A percentile compares a stretch with the other conserved stretches of the same genome.
Conservation (phyloP, 225 moss, liverwort and hornwort genomes). For the Lunularia cruciata region DNA sequence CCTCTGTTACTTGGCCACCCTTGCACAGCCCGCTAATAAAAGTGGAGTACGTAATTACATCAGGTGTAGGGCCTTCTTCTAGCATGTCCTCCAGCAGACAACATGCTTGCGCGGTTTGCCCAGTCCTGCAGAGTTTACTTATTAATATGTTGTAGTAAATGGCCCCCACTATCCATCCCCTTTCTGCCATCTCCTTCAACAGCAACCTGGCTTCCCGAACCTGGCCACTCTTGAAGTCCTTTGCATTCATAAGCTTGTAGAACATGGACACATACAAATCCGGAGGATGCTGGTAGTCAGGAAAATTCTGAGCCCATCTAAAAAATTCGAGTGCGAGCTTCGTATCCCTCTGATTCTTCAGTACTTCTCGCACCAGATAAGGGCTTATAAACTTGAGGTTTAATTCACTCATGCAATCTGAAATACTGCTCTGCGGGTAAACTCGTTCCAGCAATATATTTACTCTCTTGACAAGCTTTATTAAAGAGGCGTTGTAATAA, state of each 20-base stretch:
- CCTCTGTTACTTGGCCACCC: conserved; percentile 51
- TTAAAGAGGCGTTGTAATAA: conserved; percentile 25
- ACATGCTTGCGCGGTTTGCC: conserved; percentile 48
- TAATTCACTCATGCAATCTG: conserved; percentile 31
- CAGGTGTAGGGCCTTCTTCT: conserved; percentile 54
- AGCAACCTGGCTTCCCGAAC: conserved; percentile 43
- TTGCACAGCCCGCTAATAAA: conserved; percentile 72
- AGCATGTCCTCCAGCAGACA: conserved; percentile 62
- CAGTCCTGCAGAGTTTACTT: conserved; percentile 61
- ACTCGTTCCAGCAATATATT: conserved; percentile 40
- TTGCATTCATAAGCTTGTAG: conserved; percentile 41
- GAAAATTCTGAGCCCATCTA: conserved; percentile 44
- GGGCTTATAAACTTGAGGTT: conserved; percentile 42
- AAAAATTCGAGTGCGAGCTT: conserved; percentile 38
- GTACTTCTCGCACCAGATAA: conserved; percentile 39
- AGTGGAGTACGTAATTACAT: conserved; percentile 72
- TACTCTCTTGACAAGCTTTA: conserved; percentile 40
- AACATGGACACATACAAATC: conserved; percentile 52
- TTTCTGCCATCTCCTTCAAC: conserved; percentile 54
- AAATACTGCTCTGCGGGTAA: conserved; percentile 28
- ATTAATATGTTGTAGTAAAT: conserved; percentile 74
- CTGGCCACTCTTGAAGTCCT: conserved; percentile 18
- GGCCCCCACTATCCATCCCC: conserved; percentile 52
- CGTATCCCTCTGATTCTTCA: conserved; percentile 38
- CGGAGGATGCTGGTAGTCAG: conserved; percentile 31